Evolutionary conservation across 139 green algal species (phyloP).

Genomic region (Closterium sp.): DNA sequence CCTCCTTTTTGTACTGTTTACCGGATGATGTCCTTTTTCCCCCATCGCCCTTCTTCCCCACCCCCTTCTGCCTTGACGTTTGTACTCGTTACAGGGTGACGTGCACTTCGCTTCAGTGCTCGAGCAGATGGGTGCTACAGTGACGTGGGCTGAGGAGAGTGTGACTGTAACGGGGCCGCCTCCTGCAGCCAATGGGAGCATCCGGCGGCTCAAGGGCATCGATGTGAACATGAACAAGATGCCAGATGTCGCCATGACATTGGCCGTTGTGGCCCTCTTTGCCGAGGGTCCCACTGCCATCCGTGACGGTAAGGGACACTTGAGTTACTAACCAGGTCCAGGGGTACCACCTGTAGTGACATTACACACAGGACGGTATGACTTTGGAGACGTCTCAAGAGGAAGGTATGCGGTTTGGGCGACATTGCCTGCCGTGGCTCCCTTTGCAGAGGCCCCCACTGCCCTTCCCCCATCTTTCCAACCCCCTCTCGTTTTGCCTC

Average conservation of each 20-base stretch:
- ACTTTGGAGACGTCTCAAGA: background rate
- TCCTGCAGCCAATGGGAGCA: conserved; percentile 6
- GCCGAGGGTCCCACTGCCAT: conserved; percentile 87
- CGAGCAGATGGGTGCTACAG: conserved; percentile 91
- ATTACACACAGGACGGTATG: background rate
- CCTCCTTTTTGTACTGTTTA: too few species aligned
- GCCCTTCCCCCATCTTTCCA: background rate
- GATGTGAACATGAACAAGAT: conserved; percentile 99
- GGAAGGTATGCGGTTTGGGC: background rate
- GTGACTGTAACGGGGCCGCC: conserved; percentile 86
- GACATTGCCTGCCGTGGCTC: background rate
- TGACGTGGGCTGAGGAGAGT: conserved; percentile 85
- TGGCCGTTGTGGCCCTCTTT: conserved; percentile 93
- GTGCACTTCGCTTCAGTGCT: conserved; percentile 93
- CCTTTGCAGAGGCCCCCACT: background rate
- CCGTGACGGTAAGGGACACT: conserved; percentile 63
- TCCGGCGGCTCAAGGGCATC: conserved; percentile 74
- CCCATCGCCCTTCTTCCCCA: background rate
- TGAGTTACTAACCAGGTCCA: too few species aligned
- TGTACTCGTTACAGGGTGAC: conserved; percentile 65
- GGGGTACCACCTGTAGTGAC: background rate
- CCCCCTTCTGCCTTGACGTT: background rate
- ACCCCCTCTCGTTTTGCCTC: background rate
- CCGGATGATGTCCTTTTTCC: background rate
- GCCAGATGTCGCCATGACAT: conserved; percentile 97